Conservation (phyloP, 495 filamentous ascomycete species). For the Penicillium argentinense region DNA sequence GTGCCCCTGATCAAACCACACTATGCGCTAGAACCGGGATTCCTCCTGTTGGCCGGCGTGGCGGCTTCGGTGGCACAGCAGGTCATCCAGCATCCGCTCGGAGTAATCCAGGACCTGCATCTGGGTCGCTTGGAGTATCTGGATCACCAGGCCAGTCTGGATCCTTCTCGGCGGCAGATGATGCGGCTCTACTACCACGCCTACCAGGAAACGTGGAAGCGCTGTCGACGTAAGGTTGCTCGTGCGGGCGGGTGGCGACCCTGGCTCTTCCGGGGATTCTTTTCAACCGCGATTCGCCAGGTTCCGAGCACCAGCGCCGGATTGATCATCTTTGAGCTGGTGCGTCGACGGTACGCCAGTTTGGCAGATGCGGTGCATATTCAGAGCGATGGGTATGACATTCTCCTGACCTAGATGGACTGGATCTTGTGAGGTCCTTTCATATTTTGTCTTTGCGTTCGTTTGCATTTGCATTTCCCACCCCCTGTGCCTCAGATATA, state of each 20-base stretch:
- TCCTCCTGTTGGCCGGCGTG: constrained; percentile 75
- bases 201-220: constrained; percentile 72
- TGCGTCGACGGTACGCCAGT: constrained; percentile 74
- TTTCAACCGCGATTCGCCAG: constrained; percentile 71
- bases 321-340: constrained; percentile 84
- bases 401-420: constrained; percentile 53
- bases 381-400: constrained; percentile 70
- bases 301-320: constrained; percentile 89
- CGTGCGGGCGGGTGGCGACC: constrained; percentile 61
- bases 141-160: constrained; percentile 61
- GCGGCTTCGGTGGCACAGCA: constrained; percentile 77
- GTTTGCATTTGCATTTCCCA: not conserved
- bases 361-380: constrained; percentile 65
- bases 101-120: constrained; percentile 72
- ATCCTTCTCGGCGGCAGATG: constrained; percentile 49
- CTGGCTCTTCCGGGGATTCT: constrained; percentile 79
- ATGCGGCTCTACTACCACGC: constrained; percentile 67
- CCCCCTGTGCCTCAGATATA: not conserved
- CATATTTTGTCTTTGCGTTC: not conserved
- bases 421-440: not conserved
- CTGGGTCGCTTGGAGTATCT: constrained; percentile 76
- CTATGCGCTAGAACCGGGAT: constrained; percentile 80
- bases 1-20: constrained; percentile 71
- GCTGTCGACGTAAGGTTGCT: constrained; percentile 62
- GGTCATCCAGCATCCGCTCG: constrained; percentile 73